A percentile compares a stretch with the other conserved stretches of the same genome.
phyloP scores from a whole-genome alignment of 1,284 basidiomycete species.

The Sporisorium graminicola region DNA sequence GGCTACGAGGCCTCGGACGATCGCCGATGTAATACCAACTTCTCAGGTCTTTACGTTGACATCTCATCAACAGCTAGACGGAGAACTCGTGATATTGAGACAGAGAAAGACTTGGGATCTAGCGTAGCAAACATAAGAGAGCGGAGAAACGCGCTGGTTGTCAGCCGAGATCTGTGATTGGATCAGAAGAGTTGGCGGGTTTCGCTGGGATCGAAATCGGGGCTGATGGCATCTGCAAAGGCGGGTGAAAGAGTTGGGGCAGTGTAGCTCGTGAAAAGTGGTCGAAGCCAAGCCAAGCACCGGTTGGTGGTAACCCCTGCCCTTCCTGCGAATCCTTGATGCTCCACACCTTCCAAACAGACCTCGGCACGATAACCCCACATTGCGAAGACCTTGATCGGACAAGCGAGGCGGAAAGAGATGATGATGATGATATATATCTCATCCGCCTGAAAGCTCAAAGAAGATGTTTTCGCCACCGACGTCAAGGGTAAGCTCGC shows the following conservation, averaged over 20 bases:
- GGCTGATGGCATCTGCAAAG: background rate
- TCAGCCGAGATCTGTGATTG: background rate
- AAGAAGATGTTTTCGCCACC: background rate
- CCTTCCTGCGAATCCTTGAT: background rate
- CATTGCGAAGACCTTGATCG: background rate
- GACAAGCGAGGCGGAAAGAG: background rate
- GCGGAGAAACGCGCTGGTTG: background rate
- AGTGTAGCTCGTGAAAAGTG: constrained; percentile 5
- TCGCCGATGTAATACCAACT: background rate
- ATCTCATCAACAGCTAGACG: no score
- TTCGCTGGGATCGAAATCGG: constrained; percentile 11
- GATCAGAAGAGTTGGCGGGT: background rate
- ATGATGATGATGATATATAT: no score
- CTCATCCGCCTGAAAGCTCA: no score
- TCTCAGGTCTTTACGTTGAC: no score
- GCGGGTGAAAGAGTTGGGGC: no score
- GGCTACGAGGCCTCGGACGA: background rate
- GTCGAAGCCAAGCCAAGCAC: no score
- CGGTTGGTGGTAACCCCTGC: background rate
- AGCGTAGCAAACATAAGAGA: no score
- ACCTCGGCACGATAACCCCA: background rate
- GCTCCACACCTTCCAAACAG: background rate
- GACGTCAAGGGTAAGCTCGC: background rate
- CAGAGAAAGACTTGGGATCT: no score
- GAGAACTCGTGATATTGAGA: no score